Conservation (phyloP, 139 green algal genomes). For the Marvania coccoides region DNA sequence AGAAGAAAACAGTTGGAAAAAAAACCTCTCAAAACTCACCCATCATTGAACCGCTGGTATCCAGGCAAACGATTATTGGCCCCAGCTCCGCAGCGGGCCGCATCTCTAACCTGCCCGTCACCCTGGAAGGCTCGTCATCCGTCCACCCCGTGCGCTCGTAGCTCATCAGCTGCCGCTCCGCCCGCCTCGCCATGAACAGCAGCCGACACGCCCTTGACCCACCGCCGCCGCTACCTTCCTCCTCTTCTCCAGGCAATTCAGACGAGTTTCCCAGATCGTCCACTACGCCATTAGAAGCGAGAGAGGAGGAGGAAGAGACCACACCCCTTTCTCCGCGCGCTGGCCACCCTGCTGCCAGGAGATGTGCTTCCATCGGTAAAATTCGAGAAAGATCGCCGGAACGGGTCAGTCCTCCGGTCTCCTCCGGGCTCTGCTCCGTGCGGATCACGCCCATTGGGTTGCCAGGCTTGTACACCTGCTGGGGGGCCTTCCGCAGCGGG, state of each 20-base stretch:
- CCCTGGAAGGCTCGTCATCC: conserved; percentile 59
- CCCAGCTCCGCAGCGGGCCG: conserved; percentile 81
- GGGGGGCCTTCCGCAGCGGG: conserved; percentile 59
- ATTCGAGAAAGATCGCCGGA: conserved; percentile 76
- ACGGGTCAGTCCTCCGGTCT: conserved; percentile 63
- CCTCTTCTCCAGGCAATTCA: not conserved
- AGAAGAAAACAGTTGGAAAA: not conserved
- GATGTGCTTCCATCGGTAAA: conserved; percentile 73
- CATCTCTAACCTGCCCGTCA: conserved; percentile 68
- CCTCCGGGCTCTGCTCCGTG: conserved; percentile 71
- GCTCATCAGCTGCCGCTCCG: conserved; percentile 76
- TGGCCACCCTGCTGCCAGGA: conserved; percentile 76
- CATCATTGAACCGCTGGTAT: conserved; percentile 67
- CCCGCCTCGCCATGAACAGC: conserved; percentile 72
- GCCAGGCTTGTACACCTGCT: conserved; percentile 49
- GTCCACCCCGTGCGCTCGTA: conserved; percentile 86
- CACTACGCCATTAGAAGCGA: not conserved
- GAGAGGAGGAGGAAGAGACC: not conserved
- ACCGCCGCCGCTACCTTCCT: not conserved
- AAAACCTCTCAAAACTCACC: conserved; percentile 13
- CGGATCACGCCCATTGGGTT: conserved; percentile 65
- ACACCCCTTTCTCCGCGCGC: conserved; percentile 4
- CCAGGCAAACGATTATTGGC: conserved; percentile 89
- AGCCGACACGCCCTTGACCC: conserved; percentile 43
- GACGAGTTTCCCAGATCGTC: not conserved